These are phyloP conservation scores for Kokia cookei DNA, from an alignment of 441 rosid species.

Conservation along the genomic window DNA sequence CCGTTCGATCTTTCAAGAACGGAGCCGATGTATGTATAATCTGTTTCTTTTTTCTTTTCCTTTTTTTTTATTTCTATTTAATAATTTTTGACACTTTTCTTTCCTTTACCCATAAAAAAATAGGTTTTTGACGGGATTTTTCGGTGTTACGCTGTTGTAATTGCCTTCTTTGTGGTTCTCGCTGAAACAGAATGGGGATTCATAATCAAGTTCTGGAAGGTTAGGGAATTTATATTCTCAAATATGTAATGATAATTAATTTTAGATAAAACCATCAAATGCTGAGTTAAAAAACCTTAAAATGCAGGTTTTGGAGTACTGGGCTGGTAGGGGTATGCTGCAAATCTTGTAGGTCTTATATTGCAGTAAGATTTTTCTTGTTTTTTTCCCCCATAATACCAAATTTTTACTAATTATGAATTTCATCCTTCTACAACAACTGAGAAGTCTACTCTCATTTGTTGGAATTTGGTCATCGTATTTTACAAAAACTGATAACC, in stretches of 20 bases:
- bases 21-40: slow-evolving; percentile 58
- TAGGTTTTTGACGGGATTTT: slow-evolving; percentile 85
- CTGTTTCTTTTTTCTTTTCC: background rate
- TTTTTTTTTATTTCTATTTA: background rate
- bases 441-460: too few species aligned
- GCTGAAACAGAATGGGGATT: slow-evolving; percentile 94
- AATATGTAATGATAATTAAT: background rate
- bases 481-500: too few species aligned
- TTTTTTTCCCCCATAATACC: background rate
- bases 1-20: slow-evolving; percentile 61
- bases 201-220: slow-evolving; percentile 72
- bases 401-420: background rate
- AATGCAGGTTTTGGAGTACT: slow-evolving; percentile 77
- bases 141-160: slow-evolving; percentile 79
- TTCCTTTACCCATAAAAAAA: background rate
- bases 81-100: background rate
- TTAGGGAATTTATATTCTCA: slow-evolving; percentile 7
- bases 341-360: slow-evolving; percentile 81
- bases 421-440: too few species aligned
- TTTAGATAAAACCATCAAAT: background rate
- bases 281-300: background rate
- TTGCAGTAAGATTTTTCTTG: slow-evolving; percentile 10
- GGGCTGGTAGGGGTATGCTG: slow-evolving; percentile 98
- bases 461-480: too few species aligned
- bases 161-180: slow-evolving; percentile 58